Base-by-base conservation (phyloP, 176 grass and related monocot genomes). In the Sorghum bicolor region DNA sequence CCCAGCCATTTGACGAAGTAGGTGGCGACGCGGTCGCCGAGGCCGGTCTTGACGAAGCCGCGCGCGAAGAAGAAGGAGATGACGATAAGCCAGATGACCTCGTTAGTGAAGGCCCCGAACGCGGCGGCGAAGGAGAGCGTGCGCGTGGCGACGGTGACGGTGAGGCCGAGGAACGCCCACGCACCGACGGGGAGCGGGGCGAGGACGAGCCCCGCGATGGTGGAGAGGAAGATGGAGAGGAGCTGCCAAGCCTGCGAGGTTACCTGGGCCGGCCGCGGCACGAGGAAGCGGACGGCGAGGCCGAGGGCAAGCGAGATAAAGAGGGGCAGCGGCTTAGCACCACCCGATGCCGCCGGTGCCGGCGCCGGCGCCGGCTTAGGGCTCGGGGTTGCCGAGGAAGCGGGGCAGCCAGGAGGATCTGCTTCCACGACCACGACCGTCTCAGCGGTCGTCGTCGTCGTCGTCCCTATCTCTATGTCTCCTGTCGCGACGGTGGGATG, bases 11-110 rank as follows among this genome's bases (percentile, higher is more conserved):
- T 97, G 14, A 97, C 92, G 84, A 97, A 97, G 70, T 89, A 94
- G 38, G 95, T 94, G 77, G 95, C 95, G 17, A 97, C 91, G 64
- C 95, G 83, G 73, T 97, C 95, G 64, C 95, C 95, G 63, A 97
- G 92, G 30, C 95, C 95, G 26, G 95, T 97, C 84, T 94, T 97
- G 62, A 97, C 95, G 77, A 97, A 97, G 3, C 95, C 95, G 63
- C 95, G 87, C 28, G 95, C 95, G 84, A 97, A 94, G 90, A 97
- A 97, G 86, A 97, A 97, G 67, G 95, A 97, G 58, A 97, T 97
- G 61, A 97, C 92, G 82, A 97, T 97, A 78, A 97, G 90, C 95
- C 95, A 97, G 64, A 94, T 97, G 43, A 94, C 94, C 87, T 97
- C 91, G 41, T 94, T 93, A 26, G 87, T 89, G 89, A 94, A 97